These are phyloP conservation scores for Sindora glabra DNA, from an alignment of 306 rosid species.

Conservation along the genomic window DNA sequence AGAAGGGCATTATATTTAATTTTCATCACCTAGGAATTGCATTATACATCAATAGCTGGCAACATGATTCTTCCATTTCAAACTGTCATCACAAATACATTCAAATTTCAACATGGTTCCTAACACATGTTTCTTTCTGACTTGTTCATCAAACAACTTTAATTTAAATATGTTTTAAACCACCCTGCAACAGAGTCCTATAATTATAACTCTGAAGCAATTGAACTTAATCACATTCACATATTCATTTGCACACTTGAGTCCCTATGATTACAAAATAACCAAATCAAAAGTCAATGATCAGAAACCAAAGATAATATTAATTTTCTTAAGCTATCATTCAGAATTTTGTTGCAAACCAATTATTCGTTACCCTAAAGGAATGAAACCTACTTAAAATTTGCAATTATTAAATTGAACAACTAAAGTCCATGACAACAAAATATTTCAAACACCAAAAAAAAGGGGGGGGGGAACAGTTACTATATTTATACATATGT, in stretches of 20 bases:
- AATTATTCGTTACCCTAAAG: no score
- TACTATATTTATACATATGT: neutral
- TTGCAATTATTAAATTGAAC: no score
- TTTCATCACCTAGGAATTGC: neutral
- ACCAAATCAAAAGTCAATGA: neutral
- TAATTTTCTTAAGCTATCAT: no score
- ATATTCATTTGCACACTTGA: no score
- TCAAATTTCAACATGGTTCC: neutral
- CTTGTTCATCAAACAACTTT: neutral
- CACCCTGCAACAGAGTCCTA: neutral
- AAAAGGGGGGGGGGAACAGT: no score
- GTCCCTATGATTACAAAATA: neutral
- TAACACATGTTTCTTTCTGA: neutral
- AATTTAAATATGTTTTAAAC: no score
- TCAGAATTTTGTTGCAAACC: no score
- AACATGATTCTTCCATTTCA: neutral
- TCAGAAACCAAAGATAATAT: neutral
- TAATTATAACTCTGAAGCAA: no score
- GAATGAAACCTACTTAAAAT: no score
- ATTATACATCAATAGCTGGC: neutral
- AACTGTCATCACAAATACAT: neutral
- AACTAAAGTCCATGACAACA: no score
- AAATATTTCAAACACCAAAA: no score
- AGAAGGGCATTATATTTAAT: neutral
- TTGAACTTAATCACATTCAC: no score